Base-by-base conservation (phyloP, 2,329 filamentous ascomycete species). In the Trichothecium sympodiale region DNA sequence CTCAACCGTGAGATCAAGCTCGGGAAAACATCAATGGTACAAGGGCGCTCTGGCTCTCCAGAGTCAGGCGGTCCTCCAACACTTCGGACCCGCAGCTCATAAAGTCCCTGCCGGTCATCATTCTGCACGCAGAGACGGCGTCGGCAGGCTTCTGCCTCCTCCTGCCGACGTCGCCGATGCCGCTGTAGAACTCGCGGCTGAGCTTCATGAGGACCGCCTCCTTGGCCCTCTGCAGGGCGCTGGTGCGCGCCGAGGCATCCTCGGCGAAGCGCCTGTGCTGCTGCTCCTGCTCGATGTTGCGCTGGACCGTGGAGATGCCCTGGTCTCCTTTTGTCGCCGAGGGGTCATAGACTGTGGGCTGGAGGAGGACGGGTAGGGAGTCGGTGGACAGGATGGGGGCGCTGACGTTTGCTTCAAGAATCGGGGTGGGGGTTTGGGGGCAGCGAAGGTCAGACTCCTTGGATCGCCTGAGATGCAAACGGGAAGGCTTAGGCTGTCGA, bases 11-110 rank as follows among this genome's bases (percentile, higher is more conserved):
- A n/a, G n/a, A n/a, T n/a, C 45, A 60, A 33, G 53, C 49, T 32
- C 66, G 61, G 51, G 65, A 74, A 38, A 78, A 75, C 53, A 79
- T 70, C 49, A 80, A 56, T 41, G 75, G 74, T 41, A 80, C 74
- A 46, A 75, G 46, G 14, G 63, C 61, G 34, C 64, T 69, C 48
- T 60, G 61, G 44, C 67, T 71, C 41, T 74, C 71, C 49, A 73
- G 53, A 36, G 59, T 64, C 41, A 60, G 49, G 30, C 64, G 56
- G 37, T 70, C 62, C 34, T 63, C 53, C 35, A 64, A 37, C 17
- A 64, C 56, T 45, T 56, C 52, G 31, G 56, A 46, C 39, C 52
- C 50, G 28, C 53, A 46, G 41, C 45, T 48, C 17, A 56, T 34
- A 25, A 43, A 38, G 27, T 59, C 56, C 32, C 53, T 43, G 20